Base-by-base conservation (phyloP, 352 stramenopile species). In the Phytophthora europaea region DNA sequence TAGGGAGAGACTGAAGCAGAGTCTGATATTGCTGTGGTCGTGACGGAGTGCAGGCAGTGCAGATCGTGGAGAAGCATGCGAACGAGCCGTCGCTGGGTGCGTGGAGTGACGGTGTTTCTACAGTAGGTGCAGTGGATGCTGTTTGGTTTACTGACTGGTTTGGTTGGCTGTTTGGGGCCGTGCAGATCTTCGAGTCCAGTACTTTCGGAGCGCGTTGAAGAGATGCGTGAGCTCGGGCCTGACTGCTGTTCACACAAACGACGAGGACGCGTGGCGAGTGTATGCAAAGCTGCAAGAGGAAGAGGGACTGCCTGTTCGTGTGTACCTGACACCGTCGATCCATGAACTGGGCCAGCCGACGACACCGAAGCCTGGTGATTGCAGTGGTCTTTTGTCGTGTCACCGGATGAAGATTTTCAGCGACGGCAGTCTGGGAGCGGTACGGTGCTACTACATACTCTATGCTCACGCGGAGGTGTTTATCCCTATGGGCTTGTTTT, bases 391-490 rank as follows among this genome's bases (percentile, higher is more conserved):
- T 31, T 54, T 98, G 13, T 88, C 82, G 8, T 95, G 91, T 57
- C 85, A 97, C 56, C 88, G 93, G 26, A 84, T 97, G 66, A 98
- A 98, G 67, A 80, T 97, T 52, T 98, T 96, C 59, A 89, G 85
- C 10, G 93, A 98, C 57, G 93, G 93, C 15, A 95, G 89, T 28
- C 85, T 98, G 20, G 92, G 92, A 26, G 90, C 93, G 20, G 88
- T 94, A 83, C 13, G 15, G 36, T 62, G 20, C n/a, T 47, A 20
- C 43, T 31, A 26, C 23, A 45, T 65, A 5, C 22, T 55, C 22
- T 45, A 43, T 50, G 26, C 50, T 48, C 26, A 31, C 3, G n/a
- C 43, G 43, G 20, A 15, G 28, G 23, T 6, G 15, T 6, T 18
- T 13, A 56, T 31, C 13, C 55, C 33, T 31, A 12, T 26, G 13